A percentile compares a stretch with the other conserved stretches of the same genome.
These are phyloP conservation scores for Sugiyamaella valdiviana DNA, from an alignment of 805 yeast species.

Conservation along the genomic window DNA sequence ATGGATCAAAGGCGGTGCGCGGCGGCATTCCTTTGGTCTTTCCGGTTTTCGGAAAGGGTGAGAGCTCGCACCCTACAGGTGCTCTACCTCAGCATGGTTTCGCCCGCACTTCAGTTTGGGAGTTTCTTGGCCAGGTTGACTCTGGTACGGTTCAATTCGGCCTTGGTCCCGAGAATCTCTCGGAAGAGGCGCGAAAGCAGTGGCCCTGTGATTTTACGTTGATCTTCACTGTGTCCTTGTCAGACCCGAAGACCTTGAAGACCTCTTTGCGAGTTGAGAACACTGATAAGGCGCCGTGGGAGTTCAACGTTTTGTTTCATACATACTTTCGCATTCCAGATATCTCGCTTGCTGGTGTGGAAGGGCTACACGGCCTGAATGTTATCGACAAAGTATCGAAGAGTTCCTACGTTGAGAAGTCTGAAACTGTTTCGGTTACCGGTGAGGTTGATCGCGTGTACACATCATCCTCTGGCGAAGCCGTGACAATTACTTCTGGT, in stretches of 20 bases:
- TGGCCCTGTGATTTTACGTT: constrained; percentile 78
- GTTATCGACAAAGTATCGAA: constrained; percentile 72
- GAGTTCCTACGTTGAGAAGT: constrained; percentile 37
- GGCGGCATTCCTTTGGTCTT: constrained; percentile 97
- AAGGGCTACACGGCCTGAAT: constrained; percentile 65
- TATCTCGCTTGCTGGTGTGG: constrained; percentile 68
- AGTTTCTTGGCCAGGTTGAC: constrained; percentile 77
- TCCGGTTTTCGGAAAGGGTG: constrained; percentile 69
- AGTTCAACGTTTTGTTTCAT: constrained; percentile 93
- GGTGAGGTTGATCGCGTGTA: constrained; percentile 83
- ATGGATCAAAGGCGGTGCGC: constrained; percentile 90
- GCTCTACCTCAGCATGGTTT: constrained; percentile 93
- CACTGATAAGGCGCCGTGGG: constrained; percentile 56
- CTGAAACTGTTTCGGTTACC: constrained; percentile 24
- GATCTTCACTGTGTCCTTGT: constrained; percentile 59
- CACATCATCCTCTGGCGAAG: constrained; percentile 45
- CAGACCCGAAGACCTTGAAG: constrained; percentile 43
- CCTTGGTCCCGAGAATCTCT: constrained; percentile 76
- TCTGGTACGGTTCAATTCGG: constrained; percentile 88
- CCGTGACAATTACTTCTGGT: constrained; percentile 59
- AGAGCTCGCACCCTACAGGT: constrained; percentile 48
- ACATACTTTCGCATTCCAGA: constrained; percentile 74
- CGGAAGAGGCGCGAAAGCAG: constrained; percentile 47
- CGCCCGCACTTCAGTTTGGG: constrained; percentile 89
- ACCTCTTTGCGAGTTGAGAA: constrained; percentile 75